Evolutionary conservation across 2,329 filamentous ascomycete genomes (phyloP), one percentile per base, ranked within the genome.

Genomic region (Corniculantispora saksenae): DNA sequence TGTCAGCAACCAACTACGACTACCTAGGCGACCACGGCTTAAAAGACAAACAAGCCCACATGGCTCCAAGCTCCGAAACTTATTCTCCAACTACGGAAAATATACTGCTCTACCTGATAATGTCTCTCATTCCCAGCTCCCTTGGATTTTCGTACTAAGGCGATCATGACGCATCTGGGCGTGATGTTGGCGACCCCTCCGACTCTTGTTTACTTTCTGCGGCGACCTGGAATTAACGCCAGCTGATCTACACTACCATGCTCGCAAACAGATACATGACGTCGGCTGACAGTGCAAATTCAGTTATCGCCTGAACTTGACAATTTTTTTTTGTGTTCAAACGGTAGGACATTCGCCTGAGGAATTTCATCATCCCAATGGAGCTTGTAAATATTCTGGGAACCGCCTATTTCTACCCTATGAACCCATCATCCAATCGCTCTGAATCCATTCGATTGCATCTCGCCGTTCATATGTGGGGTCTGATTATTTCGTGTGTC

Each of bases 401-500:
- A 50, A 57, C 43, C 61, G 61, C 60, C 60, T 53, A 50, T 53
- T 50, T 62, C 6, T 35, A 27, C 43, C 61, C 27, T 50, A 29
- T 2, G 15, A 38, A 50, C 7, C 29, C 40, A 57, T 63, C 40
- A 43, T 40, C 61, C 43, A 63, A 63, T 63, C 51, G 51, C 29
- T 40, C 58, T 3, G 21, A 4, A 47, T 29, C 19, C 51, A 56
- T 47, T 35, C 50, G 61, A 43, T 17, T 50, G 53, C 53, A 50
- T 50, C 45, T 53, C 27, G 61, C 61, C 43, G 43, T 47, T 61
- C 59, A 8, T 23, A 21, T 57, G 61, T 63, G 61, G 61, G 57
- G 60, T 45, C 51, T 50, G 15, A 40, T 50, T 63, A 63, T 63
- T 50, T 40, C 61, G 50, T 21, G 40, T 63, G 61, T 63, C 53